Evolutionary conservation across 225 moss, liverwort and hornwort species (phyloP).

Genomic region (Pseudisothecium myosuroides): DNA sequence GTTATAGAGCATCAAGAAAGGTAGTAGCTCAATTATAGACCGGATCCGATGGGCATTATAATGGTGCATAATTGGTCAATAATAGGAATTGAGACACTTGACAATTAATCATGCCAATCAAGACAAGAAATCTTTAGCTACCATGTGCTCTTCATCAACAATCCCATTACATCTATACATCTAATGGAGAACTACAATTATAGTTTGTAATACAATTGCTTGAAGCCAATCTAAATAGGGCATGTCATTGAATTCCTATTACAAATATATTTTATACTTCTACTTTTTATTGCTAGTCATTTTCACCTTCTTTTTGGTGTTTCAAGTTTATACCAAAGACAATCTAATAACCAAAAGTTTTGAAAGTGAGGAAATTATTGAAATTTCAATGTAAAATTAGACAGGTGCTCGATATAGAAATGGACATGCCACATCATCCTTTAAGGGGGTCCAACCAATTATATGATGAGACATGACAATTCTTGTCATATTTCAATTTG

Average conservation of each 20-base stretch:
- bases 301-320: not conserved
- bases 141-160: no score
- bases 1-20: not conserved
- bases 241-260: rapidly evolving
- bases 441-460: not conserved
- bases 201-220: not conserved
- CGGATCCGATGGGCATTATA: not conserved
- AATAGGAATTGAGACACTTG: not conserved
- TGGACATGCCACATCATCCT: not conserved
- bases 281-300: rapidly evolving
- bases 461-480: not conserved
- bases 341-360: not conserved
- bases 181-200: not conserved
- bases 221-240: not conserved
- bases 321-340: not conserved
- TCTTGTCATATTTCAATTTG: not conserved
- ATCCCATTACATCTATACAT: not conserved
- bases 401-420: not conserved
- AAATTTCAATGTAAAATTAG: not conserved
- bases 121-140: not conserved
- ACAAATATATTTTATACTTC: no score
- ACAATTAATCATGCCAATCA: not conserved
- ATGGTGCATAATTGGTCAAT: rapidly evolving
- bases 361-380: not conserved
- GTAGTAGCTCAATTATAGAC: not conserved